These are phyloP conservation scores for Botrytis fragariae DNA, from an alignment of 2,329 filamentous ascomycete species.

Conservation along the genomic window DNA sequence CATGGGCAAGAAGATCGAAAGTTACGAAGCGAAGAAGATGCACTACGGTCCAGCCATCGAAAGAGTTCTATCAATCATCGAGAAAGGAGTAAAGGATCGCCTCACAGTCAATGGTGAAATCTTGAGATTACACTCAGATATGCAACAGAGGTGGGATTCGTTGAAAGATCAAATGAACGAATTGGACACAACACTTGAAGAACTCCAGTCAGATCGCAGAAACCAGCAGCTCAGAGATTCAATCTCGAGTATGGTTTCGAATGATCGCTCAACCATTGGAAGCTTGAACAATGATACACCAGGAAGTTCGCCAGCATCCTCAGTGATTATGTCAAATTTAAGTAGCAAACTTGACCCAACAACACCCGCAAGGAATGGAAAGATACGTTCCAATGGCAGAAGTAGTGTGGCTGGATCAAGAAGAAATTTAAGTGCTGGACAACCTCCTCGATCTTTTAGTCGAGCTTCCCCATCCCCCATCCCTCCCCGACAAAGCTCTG, in stretches of 20 bases:
- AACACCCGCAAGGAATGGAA: slow-evolving; percentile 37
- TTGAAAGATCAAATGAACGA: slow-evolving; percentile 75
- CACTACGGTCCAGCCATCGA: slow-evolving; percentile 95
- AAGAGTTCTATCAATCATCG: slow-evolving; percentile 85
- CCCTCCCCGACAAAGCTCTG: slow-evolving; percentile 43
- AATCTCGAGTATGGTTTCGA: slow-evolving; percentile 76
- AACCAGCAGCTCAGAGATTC: slow-evolving; percentile 84
- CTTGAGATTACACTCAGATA: slow-evolving; percentile 77
- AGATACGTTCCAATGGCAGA: slow-evolving; percentile 33
- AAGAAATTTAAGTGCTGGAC: slow-evolving; percentile 44
- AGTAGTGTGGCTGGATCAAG: slow-evolving; percentile 43
- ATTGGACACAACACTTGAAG: slow-evolving; percentile 72
- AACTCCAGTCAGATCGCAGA: slow-evolving; percentile 60
- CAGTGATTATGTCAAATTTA: slow-evolving; percentile 55
- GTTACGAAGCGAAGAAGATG: slow-evolving; percentile 89
- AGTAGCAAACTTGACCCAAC: slow-evolving; percentile 41
- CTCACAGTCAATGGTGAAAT: slow-evolving; percentile 96
- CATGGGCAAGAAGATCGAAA: slow-evolving; percentile 82
- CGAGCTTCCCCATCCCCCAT: slow-evolving; percentile 40
- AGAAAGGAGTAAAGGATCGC: slow-evolving; percentile 93
- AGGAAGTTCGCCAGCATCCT: slow-evolving; percentile 63
- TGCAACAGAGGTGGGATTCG: slow-evolving; percentile 76
- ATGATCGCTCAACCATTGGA: slow-evolving; percentile 47
- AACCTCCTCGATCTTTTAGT: slow-evolving; percentile 44
- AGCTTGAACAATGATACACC: slow-evolving; percentile 47